Conservation (phyloP, 495 filamentous ascomycete species). For the Jackrogersella minutella region DNA sequence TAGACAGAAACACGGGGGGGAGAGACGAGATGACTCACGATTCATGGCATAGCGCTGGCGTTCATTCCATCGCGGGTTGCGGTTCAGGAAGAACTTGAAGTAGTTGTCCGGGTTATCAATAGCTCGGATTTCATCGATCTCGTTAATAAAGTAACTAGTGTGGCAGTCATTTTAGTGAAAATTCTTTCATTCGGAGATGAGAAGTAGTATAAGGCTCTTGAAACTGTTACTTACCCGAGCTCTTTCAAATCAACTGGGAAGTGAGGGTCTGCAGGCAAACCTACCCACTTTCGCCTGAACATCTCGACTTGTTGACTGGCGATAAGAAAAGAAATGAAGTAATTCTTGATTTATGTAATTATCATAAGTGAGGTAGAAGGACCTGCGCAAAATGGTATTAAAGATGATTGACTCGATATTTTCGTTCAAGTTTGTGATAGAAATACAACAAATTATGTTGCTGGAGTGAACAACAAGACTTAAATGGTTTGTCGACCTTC, state of each 20-base stretch:
- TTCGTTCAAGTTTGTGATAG: too few species aligned
- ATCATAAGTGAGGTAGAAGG: background rate
- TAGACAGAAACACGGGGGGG: too few species aligned
- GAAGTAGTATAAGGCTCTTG: too few species aligned
- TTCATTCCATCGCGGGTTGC: constrained; percentile 75
- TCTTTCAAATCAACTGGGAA: constrained; percentile 69
- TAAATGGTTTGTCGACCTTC: background rate
- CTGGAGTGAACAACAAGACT: background rate
- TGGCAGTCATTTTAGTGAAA: constrained; percentile 15
- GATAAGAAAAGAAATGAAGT: background rate
- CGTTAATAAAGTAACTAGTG: constrained; percentile 73
- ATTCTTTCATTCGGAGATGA: background rate
- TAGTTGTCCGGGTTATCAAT: constrained; percentile 69
- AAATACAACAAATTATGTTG: background rate
- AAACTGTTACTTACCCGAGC: constrained; percentile 67
- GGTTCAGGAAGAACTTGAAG: constrained; percentile 76
- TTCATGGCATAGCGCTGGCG: constrained; percentile 75
- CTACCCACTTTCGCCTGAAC: constrained; percentile 69
- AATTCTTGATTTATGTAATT: too few species aligned
- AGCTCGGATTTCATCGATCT: constrained; percentile 73
- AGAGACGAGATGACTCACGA: constrained; percentile 52
- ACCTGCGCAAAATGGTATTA: background rate
- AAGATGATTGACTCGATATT: background rate
- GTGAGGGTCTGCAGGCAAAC: constrained; percentile 74
- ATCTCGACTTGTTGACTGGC: constrained; percentile 50